Base-by-base conservation (phyloP, 257 asterid genomes). In the Primulina eburnea region DNA sequence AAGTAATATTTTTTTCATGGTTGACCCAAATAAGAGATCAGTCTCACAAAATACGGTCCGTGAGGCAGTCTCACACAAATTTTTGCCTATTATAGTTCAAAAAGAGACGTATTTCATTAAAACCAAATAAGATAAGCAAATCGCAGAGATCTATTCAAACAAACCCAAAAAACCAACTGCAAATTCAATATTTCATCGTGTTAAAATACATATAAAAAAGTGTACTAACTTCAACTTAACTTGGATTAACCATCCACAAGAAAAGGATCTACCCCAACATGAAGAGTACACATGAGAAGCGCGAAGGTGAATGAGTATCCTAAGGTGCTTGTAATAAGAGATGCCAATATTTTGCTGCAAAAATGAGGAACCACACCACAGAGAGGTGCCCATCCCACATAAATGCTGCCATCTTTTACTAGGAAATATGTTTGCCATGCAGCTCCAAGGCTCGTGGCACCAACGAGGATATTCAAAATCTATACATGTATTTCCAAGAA, bases 391-490 rank as follows among this genome's bases (percentile, higher is more conserved):
- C 84, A 84, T 29, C 32, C 43, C 32, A 63, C 70, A 1, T 65
- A 14, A 11, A 10, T 5, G 64, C 80, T 80, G 24, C 81, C 89
- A 50, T 21, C 2, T 18, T 5, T 20, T 3, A 80, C 26, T 5
- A 64, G 53, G 8, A 32, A 2, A 59, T 71, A 78, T 26, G 76
- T 75, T 65, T 73, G 80, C 86, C 86, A 82, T 7, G 77, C 81
- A 3, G 68, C 74, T 58, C 81, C 85, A 26, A 82, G 52, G 71
- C 73, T 71, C 33, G 65, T 7, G 1, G 73, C 64, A 17, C 75
- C 62, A 17, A 60, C 60, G 34, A 73, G 7, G 17, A 73, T 38
- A 20, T 68, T 65, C 43, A 76, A 9, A 34, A 78, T 60, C 83
- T 82, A 65, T 71, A 43, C 26, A 43, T 9, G 20, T 0, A 26